A percentile compares a stretch with the other conserved stretches of the same genome.
Conservation (phyloP, 169 alveolate species). For the Plasmodium gonderi region DNA sequence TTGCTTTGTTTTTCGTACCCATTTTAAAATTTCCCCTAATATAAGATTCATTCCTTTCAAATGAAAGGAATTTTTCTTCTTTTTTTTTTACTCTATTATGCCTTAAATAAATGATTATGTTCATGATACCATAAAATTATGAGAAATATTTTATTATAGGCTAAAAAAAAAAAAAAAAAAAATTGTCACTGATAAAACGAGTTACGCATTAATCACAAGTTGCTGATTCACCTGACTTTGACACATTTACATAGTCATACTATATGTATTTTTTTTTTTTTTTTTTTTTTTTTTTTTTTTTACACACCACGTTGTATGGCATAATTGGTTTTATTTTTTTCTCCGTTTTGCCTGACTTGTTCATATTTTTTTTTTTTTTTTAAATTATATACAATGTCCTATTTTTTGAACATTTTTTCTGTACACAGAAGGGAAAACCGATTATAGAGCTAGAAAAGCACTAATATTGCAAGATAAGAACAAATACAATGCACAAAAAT, state of each 20-base stretch:
- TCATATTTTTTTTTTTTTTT: not conserved
- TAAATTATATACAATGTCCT: not conserved
- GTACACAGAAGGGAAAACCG: conserved; percentile 99
- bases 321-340: not conserved
- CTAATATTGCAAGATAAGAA: conserved; percentile 98
- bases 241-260: not conserved
- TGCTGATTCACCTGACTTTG: conserved; percentile 73
- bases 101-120: conserved; percentile 40
- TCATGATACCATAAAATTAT: conserved; percentile 25
- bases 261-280: not conserved
- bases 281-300: too few species aligned
- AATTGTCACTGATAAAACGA: conserved; percentile 63
- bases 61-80: not conserved
- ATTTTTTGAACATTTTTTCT: not conserved
- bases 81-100: not conserved
- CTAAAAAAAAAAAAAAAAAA: conserved; percentile 31
- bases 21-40: too few species aligned
- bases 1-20: too few species aligned
- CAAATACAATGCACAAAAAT: conserved; percentile 99
- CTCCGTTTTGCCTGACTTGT: not conserved
- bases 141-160: conserved; percentile 57
- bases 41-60: too few species aligned
- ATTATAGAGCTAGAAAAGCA: conserved; percentile 98
- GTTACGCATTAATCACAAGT: conserved; percentile 19
- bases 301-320: too few species aligned